Conservation (phyloP, 352 stramenopile genomes). For the Pythium grandisporangium region DNA sequence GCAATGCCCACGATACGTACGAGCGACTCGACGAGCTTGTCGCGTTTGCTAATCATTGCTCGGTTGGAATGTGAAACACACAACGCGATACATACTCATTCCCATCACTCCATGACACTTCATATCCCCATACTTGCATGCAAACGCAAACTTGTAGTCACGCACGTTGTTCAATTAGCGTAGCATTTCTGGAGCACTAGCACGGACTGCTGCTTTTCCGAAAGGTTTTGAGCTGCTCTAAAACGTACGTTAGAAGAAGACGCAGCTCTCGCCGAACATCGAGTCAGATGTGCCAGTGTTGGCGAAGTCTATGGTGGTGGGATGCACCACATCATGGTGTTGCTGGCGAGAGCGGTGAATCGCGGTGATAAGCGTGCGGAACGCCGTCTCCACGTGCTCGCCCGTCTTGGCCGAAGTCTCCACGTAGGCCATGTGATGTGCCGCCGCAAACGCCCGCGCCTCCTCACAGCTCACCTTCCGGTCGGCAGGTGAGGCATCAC, state of each 20-base stretch:
- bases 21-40: slow-evolving; percentile 46
- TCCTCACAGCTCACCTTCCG: slow-evolving; percentile 45
- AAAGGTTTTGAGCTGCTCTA: neutral
- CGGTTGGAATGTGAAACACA: neutral
- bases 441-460: slow-evolving; percentile 50
- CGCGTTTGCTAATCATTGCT: slow-evolving; percentile 24
- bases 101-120: too few relatives aligned
- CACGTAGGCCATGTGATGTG: slow-evolving; percentile 68
- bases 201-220: neutral
- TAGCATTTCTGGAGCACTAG: neutral
- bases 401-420: slow-evolving; percentile 78
- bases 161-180: too few relatives aligned
- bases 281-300: slow-evolving; percentile 7
- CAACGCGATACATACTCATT: too few relatives aligned
- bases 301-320: slow-evolving; percentile 1
- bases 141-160: too few relatives aligned
- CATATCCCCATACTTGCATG: too few relatives aligned
- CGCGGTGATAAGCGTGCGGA: slow-evolving; percentile 40
- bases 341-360: slow-evolving; percentile 50
- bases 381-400: slow-evolving; percentile 49
- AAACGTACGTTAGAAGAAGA: slow-evolving; percentile 6
- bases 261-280: slow-evolving; percentile 36
- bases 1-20: slow-evolving; percentile 30
- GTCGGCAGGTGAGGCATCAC: slow-evolving; percentile 31
- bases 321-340: slow-evolving; percentile 17